Evolutionary conservation across 73 alveolate genomes (phyloP), one percentile per base, ranked within the genome.

Genomic region (Paramecium octaurelia): DNA sequence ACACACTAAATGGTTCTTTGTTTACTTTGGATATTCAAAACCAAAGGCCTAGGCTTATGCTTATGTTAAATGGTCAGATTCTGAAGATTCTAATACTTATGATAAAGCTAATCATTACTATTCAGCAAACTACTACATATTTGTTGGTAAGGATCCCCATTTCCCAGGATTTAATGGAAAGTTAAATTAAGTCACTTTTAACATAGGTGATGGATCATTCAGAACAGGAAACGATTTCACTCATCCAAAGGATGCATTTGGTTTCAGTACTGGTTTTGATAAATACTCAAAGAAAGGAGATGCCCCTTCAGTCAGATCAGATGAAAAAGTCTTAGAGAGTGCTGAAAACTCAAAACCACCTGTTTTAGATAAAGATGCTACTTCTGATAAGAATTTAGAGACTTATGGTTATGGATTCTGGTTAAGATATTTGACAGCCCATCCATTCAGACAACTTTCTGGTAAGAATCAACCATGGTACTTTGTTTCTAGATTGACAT

Each of bases 341-440:
- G 60, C 88, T 42, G 60, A 75, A 75, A 38, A 75, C 14, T 34
- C 46, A 2, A 64, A 64, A 64, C 84, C 42, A 44, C 91, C 91
- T 20, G 43, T 42, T 18, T 40, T 80, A 3, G 91, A 80, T 48
- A 80, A 80, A 24, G 70, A 43, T 38, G 75, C 44, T 43, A 44
- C 6, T 23, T 21, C 70, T 23, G 91, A 80, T 23, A 46, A 80
- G 3, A 24, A 44, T 43, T 80, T 80, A 23, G 70, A 80, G 18
- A 80, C 91, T 23, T 80, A 80, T 80, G 91, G 91, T 4, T 80
- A 80, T 23, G 91, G 91, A 42, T 80, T 80, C 12, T 80, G 91
- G 91, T 42, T 80, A 16, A 80, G 91, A 80, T 80, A 31, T 35
- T 24, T 80, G 14, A 44, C 91, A 8, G 57, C 77, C 1, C 57